phyloP scores from a whole-genome alignment of 768 basidiomycete species.

The Tylopilus intermedius region DNA sequence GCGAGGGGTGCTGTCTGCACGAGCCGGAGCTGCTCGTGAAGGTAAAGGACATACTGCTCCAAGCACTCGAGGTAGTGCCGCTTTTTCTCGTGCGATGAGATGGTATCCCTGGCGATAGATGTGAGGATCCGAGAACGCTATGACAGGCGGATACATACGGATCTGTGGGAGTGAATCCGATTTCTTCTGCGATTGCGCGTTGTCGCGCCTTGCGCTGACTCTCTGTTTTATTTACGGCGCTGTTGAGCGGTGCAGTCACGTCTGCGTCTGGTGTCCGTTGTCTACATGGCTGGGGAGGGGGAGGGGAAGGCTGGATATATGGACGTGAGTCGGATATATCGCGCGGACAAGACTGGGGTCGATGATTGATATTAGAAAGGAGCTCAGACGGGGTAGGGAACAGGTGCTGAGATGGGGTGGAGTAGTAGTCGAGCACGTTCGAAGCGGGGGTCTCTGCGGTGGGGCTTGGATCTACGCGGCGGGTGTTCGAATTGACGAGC shows the following conservation, averaged over 20 bases:
- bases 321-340: conserved; percentile 2
- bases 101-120: conserved; percentile 46
- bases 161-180: conserved; percentile 57
- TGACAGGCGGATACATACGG: conserved; percentile 39
- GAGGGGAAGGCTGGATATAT: conserved; percentile 9
- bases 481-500: conserved; percentile 12
- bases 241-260: neutral
- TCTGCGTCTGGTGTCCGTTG: conserved; percentile 13
- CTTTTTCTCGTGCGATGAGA: conserved; percentile 77
- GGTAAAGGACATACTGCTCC: conserved; percentile 63
- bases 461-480: neutral
- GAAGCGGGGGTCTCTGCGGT: neutral
- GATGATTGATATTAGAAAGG: conserved; percentile 39
- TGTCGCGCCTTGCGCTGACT: conserved; percentile 54
- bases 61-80: conserved; percentile 68
- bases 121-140: neutral
- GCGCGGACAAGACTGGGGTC: conserved; percentile 3
- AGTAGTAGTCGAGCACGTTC: conserved; percentile 21
- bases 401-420: conserved; percentile 30
- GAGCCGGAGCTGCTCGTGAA: conserved; percentile 57
- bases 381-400: conserved; percentile 68
- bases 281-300: conserved; percentile 4
- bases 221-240: conserved; percentile 34
- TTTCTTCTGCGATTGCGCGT: conserved; percentile 50
- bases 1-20: conserved; percentile 43